These are phyloP conservation scores for Artemisia annua DNA, from an alignment of 129 eudicot species.

Conservation along the genomic window DNA sequence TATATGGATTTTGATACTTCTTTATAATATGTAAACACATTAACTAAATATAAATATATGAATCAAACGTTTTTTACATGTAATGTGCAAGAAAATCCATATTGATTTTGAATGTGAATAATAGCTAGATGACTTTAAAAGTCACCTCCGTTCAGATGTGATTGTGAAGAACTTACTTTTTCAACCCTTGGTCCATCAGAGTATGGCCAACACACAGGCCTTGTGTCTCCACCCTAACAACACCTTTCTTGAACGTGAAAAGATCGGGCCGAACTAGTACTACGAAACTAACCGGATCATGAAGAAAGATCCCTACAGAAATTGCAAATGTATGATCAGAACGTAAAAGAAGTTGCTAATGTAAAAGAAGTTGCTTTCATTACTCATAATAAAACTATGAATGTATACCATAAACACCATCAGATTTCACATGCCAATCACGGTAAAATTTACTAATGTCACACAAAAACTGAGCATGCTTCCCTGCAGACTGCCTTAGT, in stretches of 20 bases:
- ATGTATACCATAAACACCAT: conserved; percentile 73
- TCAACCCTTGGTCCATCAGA: conserved; percentile 88
- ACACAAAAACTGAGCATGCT: conserved; percentile 55
- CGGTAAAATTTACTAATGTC: conserved; percentile 86
- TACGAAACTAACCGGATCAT: conserved; percentile 85
- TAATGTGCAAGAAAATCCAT: no score
- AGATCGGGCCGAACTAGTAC: conserved; percentile 87
- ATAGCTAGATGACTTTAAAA: background rate
- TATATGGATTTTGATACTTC: no score
- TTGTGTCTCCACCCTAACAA: conserved; percentile 95
- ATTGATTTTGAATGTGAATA: background rate
- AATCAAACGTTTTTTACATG: no score
- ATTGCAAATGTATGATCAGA: background rate
- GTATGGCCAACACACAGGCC: conserved; percentile 91
- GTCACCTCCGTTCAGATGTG: background rate
- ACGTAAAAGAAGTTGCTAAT: background rate
- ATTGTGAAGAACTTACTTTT: conserved; percentile 45
- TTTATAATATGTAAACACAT: no score
- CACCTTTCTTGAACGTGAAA: conserved; percentile 78
- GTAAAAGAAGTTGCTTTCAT: background rate
- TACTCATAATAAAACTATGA: background rate
- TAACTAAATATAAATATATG: no score
- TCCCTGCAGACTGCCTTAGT: conserved; percentile 66
- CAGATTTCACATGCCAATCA: conserved; percentile 96
- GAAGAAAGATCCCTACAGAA: conserved; percentile 72